Evolutionary conservation across 768 basidiomycete species (phyloP).

Genomic region (Solioccasus polychromus): DNA sequence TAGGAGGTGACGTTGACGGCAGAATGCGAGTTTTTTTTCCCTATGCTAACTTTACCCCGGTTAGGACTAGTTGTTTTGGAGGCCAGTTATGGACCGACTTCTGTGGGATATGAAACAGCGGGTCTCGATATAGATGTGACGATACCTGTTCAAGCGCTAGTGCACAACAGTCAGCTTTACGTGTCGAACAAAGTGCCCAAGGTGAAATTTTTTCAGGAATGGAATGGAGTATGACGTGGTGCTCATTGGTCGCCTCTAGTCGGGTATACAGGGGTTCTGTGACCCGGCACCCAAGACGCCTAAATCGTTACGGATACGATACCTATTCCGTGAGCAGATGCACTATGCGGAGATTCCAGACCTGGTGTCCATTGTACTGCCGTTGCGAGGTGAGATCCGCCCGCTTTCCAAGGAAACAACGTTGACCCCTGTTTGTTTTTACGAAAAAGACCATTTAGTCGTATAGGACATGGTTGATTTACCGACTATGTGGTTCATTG

Average conservation of each 20-base stretch:
- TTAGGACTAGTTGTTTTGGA: conserved; percentile 75
- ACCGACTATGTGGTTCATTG: neutral
- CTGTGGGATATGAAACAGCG: conserved; percentile 46
- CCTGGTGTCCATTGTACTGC: conserved; percentile 65
- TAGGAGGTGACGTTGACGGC: conserved; percentile 51
- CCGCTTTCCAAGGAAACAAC: conserved; percentile 1
- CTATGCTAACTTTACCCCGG: conserved; percentile 14
- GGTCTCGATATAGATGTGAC: conserved; percentile 74
- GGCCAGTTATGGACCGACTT: conserved; percentile 66
- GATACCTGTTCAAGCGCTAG: conserved; percentile 76
- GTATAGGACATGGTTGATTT: conserved; percentile 12
- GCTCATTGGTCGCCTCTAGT: conserved; percentile 35
- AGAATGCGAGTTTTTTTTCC: neutral
- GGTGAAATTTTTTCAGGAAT: conserved; percentile 36
- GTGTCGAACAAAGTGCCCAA: conserved; percentile 76
- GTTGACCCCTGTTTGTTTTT: conserved; percentile 9
- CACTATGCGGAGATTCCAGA: conserved; percentile 81
- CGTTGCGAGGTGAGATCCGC: conserved; percentile 61
- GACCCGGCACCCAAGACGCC: conserved; percentile 75
- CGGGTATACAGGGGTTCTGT: conserved; percentile 81
- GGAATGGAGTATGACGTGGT: neutral
- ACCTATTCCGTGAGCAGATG: conserved; percentile 67
- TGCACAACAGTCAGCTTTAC: conserved; percentile 73
- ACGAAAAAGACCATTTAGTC: conserved; percentile 27
- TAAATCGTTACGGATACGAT: conserved; percentile 70